Evolutionary conservation across 108 stramenopile species (phyloP).

Genomic region (Aurantiochytrium sp.): DNA sequence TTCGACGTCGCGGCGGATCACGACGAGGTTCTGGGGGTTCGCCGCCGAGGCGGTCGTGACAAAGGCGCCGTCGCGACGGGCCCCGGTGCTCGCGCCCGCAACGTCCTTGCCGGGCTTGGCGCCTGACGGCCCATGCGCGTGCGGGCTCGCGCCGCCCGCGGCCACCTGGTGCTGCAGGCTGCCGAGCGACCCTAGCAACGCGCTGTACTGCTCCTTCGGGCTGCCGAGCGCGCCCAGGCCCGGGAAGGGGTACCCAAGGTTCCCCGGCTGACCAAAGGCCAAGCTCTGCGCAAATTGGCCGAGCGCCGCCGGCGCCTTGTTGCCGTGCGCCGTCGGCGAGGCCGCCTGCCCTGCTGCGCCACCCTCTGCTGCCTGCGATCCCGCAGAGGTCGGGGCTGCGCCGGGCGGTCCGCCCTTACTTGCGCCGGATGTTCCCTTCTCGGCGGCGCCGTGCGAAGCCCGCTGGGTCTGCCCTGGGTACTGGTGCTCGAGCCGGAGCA

Average conservation of each 20-base stretch:
- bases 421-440: too few relatives aligned
- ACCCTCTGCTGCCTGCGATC: too few relatives aligned
- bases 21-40: neutral
- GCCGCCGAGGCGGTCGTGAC: neutral
- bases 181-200: neutral
- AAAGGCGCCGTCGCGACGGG: neutral
- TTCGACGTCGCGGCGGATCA: neutral
- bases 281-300: neutral
- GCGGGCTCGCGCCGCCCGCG: too few relatives aligned
- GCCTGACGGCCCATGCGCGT: too few relatives aligned
- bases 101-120: too few relatives aligned
- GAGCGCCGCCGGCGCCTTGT: too few relatives aligned
- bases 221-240: neutral
- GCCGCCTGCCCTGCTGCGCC: too few relatives aligned
- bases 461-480: neutral
- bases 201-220: neutral
- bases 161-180: neutral
- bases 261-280: neutral
- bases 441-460: too few relatives aligned
- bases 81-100: neutral
- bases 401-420: too few relatives aligned
- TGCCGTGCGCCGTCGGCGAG: too few relatives aligned
- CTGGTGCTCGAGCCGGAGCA: neutral
- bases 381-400: too few relatives aligned
- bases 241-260: neutral